Conservation (phyloP, 2,329 filamentous ascomycete genomes). For the Hypoxylon sp. region DNA sequence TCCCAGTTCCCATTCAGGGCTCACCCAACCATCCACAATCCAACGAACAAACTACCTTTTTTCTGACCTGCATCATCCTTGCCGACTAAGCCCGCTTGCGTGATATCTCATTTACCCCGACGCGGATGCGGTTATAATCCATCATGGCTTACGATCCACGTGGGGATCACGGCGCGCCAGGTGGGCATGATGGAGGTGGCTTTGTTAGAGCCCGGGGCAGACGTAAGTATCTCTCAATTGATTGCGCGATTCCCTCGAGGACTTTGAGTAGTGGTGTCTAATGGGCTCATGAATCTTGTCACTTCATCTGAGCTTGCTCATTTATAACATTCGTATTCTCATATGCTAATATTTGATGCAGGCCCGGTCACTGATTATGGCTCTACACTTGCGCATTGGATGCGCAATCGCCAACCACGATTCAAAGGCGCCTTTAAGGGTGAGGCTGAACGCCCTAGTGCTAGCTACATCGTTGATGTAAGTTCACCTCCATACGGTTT, state of each 20-base stretch:
- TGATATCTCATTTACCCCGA: background rate
- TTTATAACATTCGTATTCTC: background rate
- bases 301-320: slow-evolving; percentile 3
- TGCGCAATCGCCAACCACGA: slow-evolving; percentile 82
- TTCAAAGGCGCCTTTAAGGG: slow-evolving; percentile 78
- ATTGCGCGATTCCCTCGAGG: slow-evolving; percentile 10
- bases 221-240: slow-evolving; percentile 57
- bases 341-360: slow-evolving; percentile 54
- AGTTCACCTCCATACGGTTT: slow-evolving; percentile 52
- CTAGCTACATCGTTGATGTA: slow-evolving; percentile 91
- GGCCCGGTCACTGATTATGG: slow-evolving; percentile 95
- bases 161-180: slow-evolving; percentile 60
- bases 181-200: slow-evolving; percentile 57
- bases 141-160: slow-evolving; percentile 68
- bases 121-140: slow-evolving; percentile 37
- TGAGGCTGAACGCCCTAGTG: slow-evolving; percentile 85
- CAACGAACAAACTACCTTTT: slow-evolving; percentile 10
- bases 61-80: background rate
- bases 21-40: slow-evolving; percentile 21
- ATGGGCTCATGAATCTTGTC: background rate
- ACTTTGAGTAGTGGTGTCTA: background rate
- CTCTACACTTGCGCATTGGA: slow-evolving; percentile 90
- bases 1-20: slow-evolving; percentile 19
- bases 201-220: slow-evolving; percentile 65
- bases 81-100: background rate